Evolutionary conservation across 2,329 filamentous ascomycete genomes (phyloP).

Genomic region (Aspergillus puulaauensis): DNA sequence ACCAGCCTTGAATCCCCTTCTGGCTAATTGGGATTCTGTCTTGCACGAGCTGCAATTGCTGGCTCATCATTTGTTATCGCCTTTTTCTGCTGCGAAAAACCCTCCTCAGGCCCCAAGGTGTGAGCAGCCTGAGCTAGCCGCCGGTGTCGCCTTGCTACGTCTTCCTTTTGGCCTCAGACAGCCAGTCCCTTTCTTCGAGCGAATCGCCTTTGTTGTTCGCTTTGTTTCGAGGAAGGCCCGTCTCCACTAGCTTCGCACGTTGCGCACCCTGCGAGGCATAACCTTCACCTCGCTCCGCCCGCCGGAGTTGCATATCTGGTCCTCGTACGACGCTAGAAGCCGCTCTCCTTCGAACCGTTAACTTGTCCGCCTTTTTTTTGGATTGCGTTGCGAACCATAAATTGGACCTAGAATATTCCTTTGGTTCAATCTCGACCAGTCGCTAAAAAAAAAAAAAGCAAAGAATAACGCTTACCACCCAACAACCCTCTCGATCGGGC

Average conservation of each 20-base stretch:
- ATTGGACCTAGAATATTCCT: neutral
- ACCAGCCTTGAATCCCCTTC: neutral
- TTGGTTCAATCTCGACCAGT: neutral
- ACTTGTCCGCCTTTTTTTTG: neutral
- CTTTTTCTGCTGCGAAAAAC: neutral
- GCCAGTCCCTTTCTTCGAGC: neutral
- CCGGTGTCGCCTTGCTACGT: slow-evolving; percentile 5
- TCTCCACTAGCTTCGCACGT: neutral
- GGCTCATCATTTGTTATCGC: neutral
- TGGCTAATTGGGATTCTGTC: neutral
- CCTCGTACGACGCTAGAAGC: slow-evolving; percentile 3
- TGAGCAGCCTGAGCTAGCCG: slow-evolving; percentile 20
- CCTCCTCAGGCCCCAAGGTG: slow-evolving; percentile 13
- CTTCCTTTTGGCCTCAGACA: neutral
- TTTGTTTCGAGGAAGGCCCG: neutral
- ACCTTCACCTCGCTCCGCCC: neutral
- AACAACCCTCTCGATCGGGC: slow-evolving; percentile 1
- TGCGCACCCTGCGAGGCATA: neutral
- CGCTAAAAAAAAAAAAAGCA: slow-evolving; percentile 4
- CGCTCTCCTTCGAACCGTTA: neutral
- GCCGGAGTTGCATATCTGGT: slow-evolving; percentile 4
- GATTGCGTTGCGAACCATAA: neutral
- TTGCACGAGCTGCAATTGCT: slow-evolving; percentile 6
- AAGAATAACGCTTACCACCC: neutral
- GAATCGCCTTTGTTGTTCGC: slow-evolving; percentile 3